These are phyloP conservation scores for Aspergillus ibericus DNA, from an alignment of 2,329 filamentous ascomycete species.

Conservation along the genomic window DNA sequence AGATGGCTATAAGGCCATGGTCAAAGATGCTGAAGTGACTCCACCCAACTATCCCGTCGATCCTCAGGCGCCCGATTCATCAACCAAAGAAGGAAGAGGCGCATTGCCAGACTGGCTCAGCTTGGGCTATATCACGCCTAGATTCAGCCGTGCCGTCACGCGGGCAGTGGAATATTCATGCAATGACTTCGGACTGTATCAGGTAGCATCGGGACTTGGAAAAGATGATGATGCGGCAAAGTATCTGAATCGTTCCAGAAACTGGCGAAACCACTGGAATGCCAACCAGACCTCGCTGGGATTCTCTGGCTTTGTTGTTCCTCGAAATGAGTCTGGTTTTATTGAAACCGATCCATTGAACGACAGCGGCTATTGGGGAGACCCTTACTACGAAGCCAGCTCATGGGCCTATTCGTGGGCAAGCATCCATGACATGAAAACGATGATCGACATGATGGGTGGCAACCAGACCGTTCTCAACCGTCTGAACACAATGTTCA, in stretches of 20 bases:
- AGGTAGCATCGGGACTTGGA: constrained; percentile 62
- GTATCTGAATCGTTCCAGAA: constrained; percentile 63
- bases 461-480: constrained; percentile 42
- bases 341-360: constrained; percentile 53
- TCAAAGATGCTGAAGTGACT: constrained; percentile 64
- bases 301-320: constrained; percentile 67
- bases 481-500: constrained; percentile 62
- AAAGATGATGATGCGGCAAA: constrained; percentile 53
- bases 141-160: constrained; percentile 61
- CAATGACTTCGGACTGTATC: constrained; percentile 68
- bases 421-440: constrained; percentile 64
- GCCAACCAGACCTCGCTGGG: constrained; percentile 56
- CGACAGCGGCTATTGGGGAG: constrained; percentile 65
- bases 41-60: constrained; percentile 62
- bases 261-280: constrained; percentile 75
- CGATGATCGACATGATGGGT: constrained; percentile 57
- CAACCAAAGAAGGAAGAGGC: constrained; percentile 67
- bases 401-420: constrained; percentile 69
- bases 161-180: constrained; percentile 66
- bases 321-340: constrained; percentile 52
- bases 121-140: constrained; percentile 65
- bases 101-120: constrained; percentile 68
- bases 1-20: constrained; percentile 63
- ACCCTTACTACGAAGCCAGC: constrained; percentile 61
- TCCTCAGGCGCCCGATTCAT: constrained; percentile 54